Conservation (phyloP, 148 eudicot genomes). For the Euryodendron excelsum region DNA sequence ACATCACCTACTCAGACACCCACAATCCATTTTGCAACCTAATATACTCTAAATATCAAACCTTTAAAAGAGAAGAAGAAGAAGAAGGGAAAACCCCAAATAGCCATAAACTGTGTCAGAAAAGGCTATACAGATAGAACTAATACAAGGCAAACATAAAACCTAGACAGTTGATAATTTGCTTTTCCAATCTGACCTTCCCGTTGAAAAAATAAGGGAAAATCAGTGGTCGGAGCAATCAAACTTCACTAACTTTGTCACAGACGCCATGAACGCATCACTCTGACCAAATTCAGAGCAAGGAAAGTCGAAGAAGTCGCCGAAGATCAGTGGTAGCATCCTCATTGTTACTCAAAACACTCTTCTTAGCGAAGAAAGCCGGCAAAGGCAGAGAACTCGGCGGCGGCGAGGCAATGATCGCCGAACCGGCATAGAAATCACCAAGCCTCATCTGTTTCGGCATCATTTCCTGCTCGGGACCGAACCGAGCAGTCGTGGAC, state of each 20-base stretch:
- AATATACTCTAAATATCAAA: background rate
- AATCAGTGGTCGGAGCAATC: background rate
- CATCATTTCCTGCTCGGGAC: constrained; percentile 6
- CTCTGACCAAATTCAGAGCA: no score
- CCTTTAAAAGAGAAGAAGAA: background rate
- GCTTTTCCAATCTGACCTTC: constrained; percentile 6
- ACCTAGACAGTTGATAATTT: background rate
- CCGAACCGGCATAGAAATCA: constrained; percentile 53
- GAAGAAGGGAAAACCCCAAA: no score
- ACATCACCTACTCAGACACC: background rate
- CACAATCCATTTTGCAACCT: background rate
- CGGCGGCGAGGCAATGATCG: constrained; percentile 41
- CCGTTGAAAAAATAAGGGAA: constrained; percentile 25
- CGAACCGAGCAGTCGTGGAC: background rate
- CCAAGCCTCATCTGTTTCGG: constrained; percentile 13
- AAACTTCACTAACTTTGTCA: no score
- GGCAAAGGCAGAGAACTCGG: constrained; percentile 62
- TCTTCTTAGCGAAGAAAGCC: constrained; percentile 30
- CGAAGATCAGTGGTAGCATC: constrained; percentile 11
- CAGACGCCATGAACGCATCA: no score
- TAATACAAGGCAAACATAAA: background rate
- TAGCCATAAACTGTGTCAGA: background rate
- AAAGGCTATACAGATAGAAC: background rate
- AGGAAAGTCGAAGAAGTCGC: background rate
- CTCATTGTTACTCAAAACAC: background rate